These are phyloP conservation scores for Mrakia frigida DNA, from an alignment of 768 basidiomycete species.

Conservation along the genomic window DNA sequence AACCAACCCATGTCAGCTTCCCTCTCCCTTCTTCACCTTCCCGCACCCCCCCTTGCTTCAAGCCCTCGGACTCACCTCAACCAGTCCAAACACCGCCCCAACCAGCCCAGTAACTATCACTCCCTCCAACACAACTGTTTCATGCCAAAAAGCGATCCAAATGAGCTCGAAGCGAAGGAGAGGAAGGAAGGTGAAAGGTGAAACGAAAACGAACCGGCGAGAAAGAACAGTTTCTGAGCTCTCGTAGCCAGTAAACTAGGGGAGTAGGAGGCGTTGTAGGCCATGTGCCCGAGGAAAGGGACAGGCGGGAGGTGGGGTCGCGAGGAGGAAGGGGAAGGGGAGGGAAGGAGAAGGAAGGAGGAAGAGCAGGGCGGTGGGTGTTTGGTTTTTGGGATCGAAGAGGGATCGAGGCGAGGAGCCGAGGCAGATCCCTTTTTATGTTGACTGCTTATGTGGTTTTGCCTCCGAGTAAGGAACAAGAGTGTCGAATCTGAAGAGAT, in stretches of 20 bases:
- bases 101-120: conserved; percentile 3
- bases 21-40: neutral
- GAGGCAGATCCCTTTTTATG: no score
- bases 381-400: no score
- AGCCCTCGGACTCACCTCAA: conserved; percentile 10
- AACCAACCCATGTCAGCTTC: neutral
- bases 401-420: no score
- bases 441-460: no score
- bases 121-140: neutral
- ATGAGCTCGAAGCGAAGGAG: neutral
- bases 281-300: neutral
- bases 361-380: no score
- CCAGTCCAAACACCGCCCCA: conserved; percentile 2
- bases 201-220: neutral
- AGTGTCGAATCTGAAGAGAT: no score
- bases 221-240: conserved; percentile 11
- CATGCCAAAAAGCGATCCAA: neutral
- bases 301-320: no score
- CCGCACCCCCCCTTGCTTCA: neutral
- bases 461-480: no score
- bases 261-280: neutral
- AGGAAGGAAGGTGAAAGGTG: neutral
- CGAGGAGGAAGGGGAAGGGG: no score
- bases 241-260: neutral
- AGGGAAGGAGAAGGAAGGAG: no score